These are phyloP conservation scores for Henckelia pumila DNA, from an alignment of 257 asterid genomes.

Conservation along the genomic window DNA sequence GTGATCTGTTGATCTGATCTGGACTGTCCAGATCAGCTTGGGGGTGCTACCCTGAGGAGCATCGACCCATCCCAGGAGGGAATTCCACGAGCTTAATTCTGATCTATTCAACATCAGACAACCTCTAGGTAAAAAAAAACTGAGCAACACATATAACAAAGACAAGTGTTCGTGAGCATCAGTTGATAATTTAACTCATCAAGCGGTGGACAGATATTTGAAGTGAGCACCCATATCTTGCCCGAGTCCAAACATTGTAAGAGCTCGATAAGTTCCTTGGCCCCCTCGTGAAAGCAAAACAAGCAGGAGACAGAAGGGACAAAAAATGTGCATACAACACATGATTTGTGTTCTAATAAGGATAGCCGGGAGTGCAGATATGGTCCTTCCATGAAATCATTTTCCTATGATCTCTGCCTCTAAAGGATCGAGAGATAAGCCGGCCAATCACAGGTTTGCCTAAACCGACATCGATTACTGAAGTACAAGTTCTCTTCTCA, in stretches of 20 bases:
- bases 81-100: slow-evolving; percentile 4
- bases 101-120: background rate
- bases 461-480: slow-evolving; percentile 74
- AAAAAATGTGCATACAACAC: slow-evolving; percentile 5
- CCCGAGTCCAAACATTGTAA: background rate
- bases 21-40: too few relatives aligned
- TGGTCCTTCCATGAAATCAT: slow-evolving; percentile 90
- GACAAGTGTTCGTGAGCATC: slow-evolving; percentile 5
- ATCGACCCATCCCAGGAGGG: too few relatives aligned
- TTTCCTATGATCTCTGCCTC: slow-evolving; percentile 90
- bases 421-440: slow-evolving; percentile 62
- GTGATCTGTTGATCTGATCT: too few relatives aligned
- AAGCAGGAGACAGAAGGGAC: background rate
- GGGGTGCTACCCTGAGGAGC: too few relatives aligned
- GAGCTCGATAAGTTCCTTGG: background rate
- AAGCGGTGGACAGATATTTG: background rate
- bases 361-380: slow-evolving; percentile 67
- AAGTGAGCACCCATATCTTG: background rate
- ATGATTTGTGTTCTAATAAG: slow-evolving; percentile 39
- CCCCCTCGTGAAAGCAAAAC: background rate
- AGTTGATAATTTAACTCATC: background rate
- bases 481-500: slow-evolving; percentile 46
- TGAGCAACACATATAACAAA: background rate
- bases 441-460: slow-evolving; percentile 72
- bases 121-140: background rate